These are phyloP conservation scores for Euphorbia lathyris DNA, from an alignment of 345 rosid genomes.

Conservation along the genomic window DNA sequence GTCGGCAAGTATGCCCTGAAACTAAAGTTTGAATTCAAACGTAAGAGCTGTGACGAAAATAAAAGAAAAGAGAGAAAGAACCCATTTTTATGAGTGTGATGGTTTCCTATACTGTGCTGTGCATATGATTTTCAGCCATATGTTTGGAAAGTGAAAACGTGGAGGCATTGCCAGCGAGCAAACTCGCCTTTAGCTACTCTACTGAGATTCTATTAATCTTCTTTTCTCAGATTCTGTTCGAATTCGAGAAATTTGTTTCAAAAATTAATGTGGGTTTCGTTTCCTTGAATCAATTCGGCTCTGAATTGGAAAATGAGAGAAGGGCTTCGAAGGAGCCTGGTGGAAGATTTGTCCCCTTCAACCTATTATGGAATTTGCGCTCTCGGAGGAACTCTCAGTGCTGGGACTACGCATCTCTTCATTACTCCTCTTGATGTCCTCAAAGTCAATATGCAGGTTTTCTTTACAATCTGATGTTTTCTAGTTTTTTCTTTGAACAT, in stretches of 20 bases:
- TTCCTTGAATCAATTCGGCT: background rate
- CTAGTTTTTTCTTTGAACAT: too few relatives aligned
- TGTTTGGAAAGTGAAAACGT: slow-evolving; percentile 2
- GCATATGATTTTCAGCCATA: background rate
- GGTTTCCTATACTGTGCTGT: background rate
- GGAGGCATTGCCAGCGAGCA: background rate
- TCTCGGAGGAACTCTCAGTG: slow-evolving; percentile 57
- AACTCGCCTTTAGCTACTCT: background rate
- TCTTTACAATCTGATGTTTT: too few relatives aligned
- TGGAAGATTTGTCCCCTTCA: slow-evolving; percentile 36
- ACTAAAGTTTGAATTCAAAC: background rate
- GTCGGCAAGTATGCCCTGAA: background rate
- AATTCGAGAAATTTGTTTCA: background rate
- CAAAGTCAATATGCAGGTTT: slow-evolving; percentile 67
- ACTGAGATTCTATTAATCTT: background rate
- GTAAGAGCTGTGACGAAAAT: background rate
- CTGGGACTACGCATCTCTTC: slow-evolving; percentile 56
- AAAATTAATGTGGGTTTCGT: background rate
- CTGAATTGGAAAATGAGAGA: slow-evolving; percentile 2
- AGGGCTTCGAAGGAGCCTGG: slow-evolving; percentile 8
- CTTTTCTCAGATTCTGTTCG: background rate
- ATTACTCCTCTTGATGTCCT: slow-evolving; percentile 63
- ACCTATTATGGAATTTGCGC: slow-evolving; percentile 52
- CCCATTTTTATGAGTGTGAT: background rate
- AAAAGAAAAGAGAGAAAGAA: background rate